Evolutionary conservation across 495 filamentous ascomycete species (phyloP).

Genomic region (Penicillium paxilli): DNA sequence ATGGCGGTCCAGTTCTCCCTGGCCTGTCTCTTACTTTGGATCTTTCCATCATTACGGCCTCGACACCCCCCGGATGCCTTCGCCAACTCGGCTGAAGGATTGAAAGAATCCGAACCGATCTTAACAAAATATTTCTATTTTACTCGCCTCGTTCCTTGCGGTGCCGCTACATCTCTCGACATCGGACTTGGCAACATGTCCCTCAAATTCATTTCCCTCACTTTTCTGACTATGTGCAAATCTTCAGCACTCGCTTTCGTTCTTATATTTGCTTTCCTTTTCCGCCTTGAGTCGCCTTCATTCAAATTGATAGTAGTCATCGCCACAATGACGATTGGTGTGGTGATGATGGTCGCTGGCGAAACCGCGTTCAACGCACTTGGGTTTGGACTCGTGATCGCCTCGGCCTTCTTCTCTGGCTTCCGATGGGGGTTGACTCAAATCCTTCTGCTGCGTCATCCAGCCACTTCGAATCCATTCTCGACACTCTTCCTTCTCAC

Average conservation of each 20-base stretch:
- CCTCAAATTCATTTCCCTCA: constrained; percentile 90
- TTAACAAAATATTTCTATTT: constrained; percentile 89
- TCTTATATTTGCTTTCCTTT: constrained; percentile 91
- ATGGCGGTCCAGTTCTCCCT: constrained; percentile 95
- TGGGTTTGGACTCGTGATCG: constrained; percentile 90
- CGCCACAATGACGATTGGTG: constrained; percentile 87
- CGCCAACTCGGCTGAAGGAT: constrained; percentile 43
- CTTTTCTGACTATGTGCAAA: constrained; percentile 99
- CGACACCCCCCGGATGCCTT: constrained; percentile 47
- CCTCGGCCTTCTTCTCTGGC: constrained; percentile 90
- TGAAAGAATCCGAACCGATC: constrained; percentile 61
- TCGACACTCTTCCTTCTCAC: constrained; percentile 96
- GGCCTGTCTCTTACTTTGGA: constrained; percentile 73
- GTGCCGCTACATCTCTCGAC: constrained; percentile 89
- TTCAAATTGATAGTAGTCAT: constrained; percentile 86
- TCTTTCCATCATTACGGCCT: constrained; percentile 84
- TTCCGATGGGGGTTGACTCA: constrained; percentile 98
- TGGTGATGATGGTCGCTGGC: constrained; percentile 98
- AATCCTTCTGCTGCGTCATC: constrained; percentile 90
- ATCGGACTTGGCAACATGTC: constrained; percentile 97
- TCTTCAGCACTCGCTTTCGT: constrained; percentile 95
- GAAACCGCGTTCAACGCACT: constrained; percentile 88
- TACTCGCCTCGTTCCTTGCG: constrained; percentile 90
- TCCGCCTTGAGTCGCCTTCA: constrained; percentile 86
- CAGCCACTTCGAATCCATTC: constrained; percentile 95